phyloP scores from a whole-genome alignment of 106 monocot genomes.

The Allium cepa region DNA sequence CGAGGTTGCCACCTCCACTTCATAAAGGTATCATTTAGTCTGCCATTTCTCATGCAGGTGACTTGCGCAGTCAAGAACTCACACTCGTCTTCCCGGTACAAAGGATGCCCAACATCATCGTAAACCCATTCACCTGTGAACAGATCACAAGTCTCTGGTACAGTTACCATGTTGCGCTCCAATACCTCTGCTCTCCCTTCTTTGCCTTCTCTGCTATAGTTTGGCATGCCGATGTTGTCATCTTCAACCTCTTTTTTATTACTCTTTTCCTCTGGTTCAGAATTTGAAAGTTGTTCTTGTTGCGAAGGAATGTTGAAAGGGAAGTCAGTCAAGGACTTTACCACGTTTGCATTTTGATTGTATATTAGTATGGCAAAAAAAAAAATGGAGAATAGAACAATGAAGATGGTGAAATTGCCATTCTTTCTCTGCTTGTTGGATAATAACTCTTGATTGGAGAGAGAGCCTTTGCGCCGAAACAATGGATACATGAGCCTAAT shows the following conservation, averaged over 20 bases:
- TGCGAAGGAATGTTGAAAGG: slow-evolving; percentile 13
- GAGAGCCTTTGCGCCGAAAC: slow-evolving; percentile 12
- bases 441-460: slow-evolving; percentile 13
- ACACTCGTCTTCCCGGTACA: slow-evolving; percentile 68
- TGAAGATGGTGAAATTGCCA: slow-evolving; percentile 28
- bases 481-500: not conserved
- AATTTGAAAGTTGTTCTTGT: not conserved
- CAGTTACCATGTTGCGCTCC: slow-evolving; percentile 20
- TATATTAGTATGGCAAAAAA: slow-evolving; percentile 55
- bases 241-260: not conserved
- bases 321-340: slow-evolving; percentile 58
- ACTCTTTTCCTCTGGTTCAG: not conserved
- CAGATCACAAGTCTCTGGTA: slow-evolving; percentile 63
- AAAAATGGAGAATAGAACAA: slow-evolving; percentile 36
- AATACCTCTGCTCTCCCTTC: not conserved
- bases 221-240: not conserved
- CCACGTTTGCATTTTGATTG: slow-evolving; percentile 35
- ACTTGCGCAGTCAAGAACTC: slow-evolving; percentile 84
- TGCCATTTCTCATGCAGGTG: slow-evolving; percentile 85
- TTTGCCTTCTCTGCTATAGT: not conserved
- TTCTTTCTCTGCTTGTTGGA: slow-evolving; percentile 31
- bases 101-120: slow-evolving; percentile 51
- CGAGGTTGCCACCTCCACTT: slow-evolving; percentile 94
- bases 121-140: slow-evolving; percentile 72
- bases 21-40: slow-evolving; percentile 65